Evolutionary conservation across 495 filamentous ascomycete genomes (phyloP).

Genomic region (Aspergillus bertholletiae): DNA sequence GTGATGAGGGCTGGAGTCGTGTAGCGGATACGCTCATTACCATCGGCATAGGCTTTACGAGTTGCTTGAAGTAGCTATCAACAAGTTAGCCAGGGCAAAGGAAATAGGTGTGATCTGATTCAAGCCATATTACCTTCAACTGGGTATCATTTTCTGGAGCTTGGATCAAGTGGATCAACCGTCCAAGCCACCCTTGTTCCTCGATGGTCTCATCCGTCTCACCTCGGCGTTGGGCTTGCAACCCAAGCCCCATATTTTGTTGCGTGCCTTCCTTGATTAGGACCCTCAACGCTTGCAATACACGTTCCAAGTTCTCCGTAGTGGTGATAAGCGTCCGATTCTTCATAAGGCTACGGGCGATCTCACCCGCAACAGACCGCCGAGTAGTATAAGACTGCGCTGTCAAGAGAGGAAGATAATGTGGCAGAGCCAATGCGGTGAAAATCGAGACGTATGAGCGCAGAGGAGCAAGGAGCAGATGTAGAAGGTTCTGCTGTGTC

Average conservation of each 20-base stretch:
- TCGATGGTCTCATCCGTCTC: slow-evolving; percentile 96
- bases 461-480: slow-evolving; percentile 81
- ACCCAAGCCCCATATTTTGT: slow-evolving; percentile 74
- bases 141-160: slow-evolving; percentile 87
- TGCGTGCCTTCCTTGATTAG: slow-evolving; percentile 91
- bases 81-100: slow-evolving; percentile 21
- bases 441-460: slow-evolving; percentile 90
- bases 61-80: slow-evolving; percentile 76
- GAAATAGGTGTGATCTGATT: neutral
- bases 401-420: slow-evolving; percentile 84
- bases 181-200: slow-evolving; percentile 93
- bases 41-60: slow-evolving; percentile 83
- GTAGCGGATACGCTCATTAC: slow-evolving; percentile 91
- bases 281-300: slow-evolving; percentile 82
- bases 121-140: slow-evolving; percentile 57
- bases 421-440: slow-evolving; percentile 86
- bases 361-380: slow-evolving; percentile 82
- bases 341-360: slow-evolving; percentile 72
- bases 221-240: slow-evolving; percentile 60
- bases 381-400: slow-evolving; percentile 92
- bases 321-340: slow-evolving; percentile 76
- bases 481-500: slow-evolving; percentile 83
- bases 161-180: slow-evolving; percentile 84
- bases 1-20: slow-evolving; percentile 92
- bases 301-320: slow-evolving; percentile 76